A percentile compares a stretch with the other conserved stretches of the same genome.
Evolutionary conservation across 176 grass and related monocot genomes (phyloP).

Genomic region (Aegilops speltoides): DNA sequence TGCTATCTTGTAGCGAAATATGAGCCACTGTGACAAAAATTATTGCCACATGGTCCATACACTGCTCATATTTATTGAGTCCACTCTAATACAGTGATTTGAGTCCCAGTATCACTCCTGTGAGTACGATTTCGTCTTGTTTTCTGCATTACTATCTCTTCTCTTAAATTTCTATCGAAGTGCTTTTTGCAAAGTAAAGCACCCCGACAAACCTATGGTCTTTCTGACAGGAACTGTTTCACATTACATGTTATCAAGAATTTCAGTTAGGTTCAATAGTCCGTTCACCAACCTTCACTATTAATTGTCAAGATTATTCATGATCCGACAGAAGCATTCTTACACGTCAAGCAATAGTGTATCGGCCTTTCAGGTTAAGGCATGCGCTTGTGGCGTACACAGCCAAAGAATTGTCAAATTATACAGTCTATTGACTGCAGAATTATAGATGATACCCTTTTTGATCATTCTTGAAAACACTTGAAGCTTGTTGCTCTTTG

Average conservation of each 20-base stretch:
- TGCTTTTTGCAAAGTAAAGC: neutral
- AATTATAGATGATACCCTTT: slow-evolving; percentile 26
- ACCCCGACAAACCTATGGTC: neutral
- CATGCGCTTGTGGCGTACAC: neutral
- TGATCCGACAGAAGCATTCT: neutral
- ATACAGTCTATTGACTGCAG: neutral
- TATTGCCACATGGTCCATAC: slow-evolving; percentile 10
- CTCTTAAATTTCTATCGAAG: neutral
- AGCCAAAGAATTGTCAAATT: neutral
- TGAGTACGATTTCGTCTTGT: neutral
- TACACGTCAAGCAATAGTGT: slow-evolving; percentile 27
- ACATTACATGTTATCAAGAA: slow-evolving; percentile 15
- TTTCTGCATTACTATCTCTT: neutral
- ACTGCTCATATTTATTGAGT: slow-evolving; percentile 1
- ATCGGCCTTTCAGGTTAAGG: slow-evolving; percentile 19
- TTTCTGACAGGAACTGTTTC: neutral
- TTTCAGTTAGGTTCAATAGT: slow-evolving; percentile 8
- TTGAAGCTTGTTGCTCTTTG: neutral
- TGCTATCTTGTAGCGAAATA: slow-evolving; percentile 7
- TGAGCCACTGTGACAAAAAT: neutral
- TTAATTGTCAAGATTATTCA: neutral
- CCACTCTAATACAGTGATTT: neutral
- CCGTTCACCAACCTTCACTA: neutral
- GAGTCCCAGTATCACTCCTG: neutral
- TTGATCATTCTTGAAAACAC: slow-evolving; percentile 16